Evolutionary conservation across 2,329 filamentous ascomycete genomes (phyloP), one percentile per base, ranked within the genome.

Genomic region (Hymenoscyphus scutula): DNA sequence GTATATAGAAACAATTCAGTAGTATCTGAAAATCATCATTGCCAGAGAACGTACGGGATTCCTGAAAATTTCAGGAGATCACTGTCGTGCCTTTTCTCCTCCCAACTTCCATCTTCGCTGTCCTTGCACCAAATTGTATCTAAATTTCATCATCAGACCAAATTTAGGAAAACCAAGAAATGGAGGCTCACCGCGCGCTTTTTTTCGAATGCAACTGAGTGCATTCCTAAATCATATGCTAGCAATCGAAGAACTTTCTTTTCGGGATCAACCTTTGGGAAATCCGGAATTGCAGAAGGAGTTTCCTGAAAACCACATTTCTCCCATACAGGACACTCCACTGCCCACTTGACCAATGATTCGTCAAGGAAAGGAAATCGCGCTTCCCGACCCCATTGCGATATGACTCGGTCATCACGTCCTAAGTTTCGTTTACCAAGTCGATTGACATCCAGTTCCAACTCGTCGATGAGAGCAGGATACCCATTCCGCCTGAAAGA

Each of bases 351-450:
- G n/a, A 97, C 87, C 53, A 99, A 83, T 2, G 84, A 80, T 76
- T 99, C 95, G 65, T 98, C 95, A 0, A 99, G 82, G 71, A 86
- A 99, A 0, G 96, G 95, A 73, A 96, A 97, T 38, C 95, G 85
- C 34, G 90, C 90, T 76, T 99, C 95, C 64, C 88, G 89, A 15
- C 90, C 87, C 90, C 93, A 98, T 72, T 96, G 85, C 2, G 91
- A 88, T 76, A 97, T 91, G 19, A 93, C 89, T 27, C 95, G 85
- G 76, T 99, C 96, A 72, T 99, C 95, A 10, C 95, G 87, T 3
- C 95, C 96, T 7, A 99, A 82, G 68, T 99, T 99, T n/a, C 95
- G 86, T 76, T 95, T 92, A 1, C 94, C 93, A 1, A 99, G 84
- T 27, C 96, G 86, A 56, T 85, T 81, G 41, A 98, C 89, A 65